These are phyloP conservation scores for Eremomyces bilateralis DNA, from an alignment of 495 filamentous ascomycete species.

Conservation along the genomic window DNA sequence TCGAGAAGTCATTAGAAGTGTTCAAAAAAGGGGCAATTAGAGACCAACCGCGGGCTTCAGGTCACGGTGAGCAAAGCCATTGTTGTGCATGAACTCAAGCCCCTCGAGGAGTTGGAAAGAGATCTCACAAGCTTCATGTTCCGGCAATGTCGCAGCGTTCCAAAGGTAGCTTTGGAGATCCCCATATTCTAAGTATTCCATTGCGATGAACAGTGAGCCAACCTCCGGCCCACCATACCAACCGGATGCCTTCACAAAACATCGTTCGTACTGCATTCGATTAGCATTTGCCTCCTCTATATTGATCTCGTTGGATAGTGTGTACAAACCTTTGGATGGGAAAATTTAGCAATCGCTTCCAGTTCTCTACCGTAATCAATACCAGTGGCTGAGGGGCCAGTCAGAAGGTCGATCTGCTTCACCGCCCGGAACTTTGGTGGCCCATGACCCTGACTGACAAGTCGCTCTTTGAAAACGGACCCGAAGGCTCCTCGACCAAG, in stretches of 20 bases:
- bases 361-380: conserved; percentile 9
- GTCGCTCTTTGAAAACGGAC: too few species aligned
- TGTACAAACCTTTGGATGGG: conserved; percentile 6
- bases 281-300: background rate
- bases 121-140: conserved; percentile 6
- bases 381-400: conserved; percentile 1
- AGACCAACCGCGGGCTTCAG: conserved; percentile 10
- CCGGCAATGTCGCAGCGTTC: conserved; percentile 1
- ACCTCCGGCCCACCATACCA: conserved; percentile 7
- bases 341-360: conserved; percentile 14
- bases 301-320: background rate
- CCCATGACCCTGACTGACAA: too few species aligned
- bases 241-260: conserved; percentile 7
- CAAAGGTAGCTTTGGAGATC: conserved; percentile 9
- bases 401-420: too few species aligned
- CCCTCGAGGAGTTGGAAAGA: conserved; percentile 9
- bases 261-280: conserved; percentile 6
- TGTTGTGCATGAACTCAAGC: conserved; percentile 9
- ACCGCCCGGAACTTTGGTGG: too few species aligned
- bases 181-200: conserved; percentile 17
- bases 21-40: background rate
- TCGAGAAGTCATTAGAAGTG: background rate
- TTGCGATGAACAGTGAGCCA: conserved; percentile 5
- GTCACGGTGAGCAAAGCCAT: conserved; percentile 15
- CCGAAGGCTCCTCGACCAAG: too few species aligned